Evolutionary conservation across 176 grass and related monocot species (phyloP).

Genomic region (Echinochloa phyllopogon): DNA sequence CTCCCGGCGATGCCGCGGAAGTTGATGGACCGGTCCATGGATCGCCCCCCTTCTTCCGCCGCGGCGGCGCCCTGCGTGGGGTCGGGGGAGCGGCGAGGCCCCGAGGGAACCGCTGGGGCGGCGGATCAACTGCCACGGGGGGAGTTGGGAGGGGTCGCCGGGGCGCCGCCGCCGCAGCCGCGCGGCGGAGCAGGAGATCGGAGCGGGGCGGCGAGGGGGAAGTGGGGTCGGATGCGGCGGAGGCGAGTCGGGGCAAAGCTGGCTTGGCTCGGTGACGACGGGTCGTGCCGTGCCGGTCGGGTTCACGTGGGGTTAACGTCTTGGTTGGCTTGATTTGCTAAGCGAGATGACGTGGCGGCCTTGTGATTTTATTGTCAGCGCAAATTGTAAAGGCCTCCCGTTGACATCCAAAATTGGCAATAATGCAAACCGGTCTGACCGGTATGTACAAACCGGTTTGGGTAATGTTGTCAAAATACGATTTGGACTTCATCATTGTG

Average conservation of each 20-base stretch:
- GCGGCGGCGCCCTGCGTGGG: background rate
- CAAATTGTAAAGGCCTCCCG: no score
- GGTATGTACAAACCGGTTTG: no score
- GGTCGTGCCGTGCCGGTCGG: background rate
- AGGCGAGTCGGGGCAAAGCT: background rate
- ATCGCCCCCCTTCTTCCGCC: slow-evolving; percentile 27
- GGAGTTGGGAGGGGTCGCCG: background rate
- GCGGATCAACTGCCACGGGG: background rate
- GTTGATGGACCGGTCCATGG: slow-evolving; percentile 79
- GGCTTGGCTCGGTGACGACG: background rate
- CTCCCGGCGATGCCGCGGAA: slow-evolving; percentile 83
- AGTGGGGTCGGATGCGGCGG: slow-evolving; percentile 30
- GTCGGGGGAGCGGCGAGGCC: background rate
- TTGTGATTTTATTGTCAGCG: no score
- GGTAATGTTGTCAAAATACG: no score
- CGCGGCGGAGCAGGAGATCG: slow-evolving; percentile 32
- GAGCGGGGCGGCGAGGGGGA: background rate
- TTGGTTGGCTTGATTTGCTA: slow-evolving; percentile 30
- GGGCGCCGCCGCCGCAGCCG: background rate
- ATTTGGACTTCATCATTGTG: no score
- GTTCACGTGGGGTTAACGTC: slow-evolving; percentile 25
- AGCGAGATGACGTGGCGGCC: slow-evolving; percentile 6
- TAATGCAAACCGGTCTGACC: no score
- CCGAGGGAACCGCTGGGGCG: background rate
- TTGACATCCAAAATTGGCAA: no score